Evolutionary conservation across 495 filamentous ascomycete species (phyloP).

Genomic region (Aspergillus olivimuriae): DNA sequence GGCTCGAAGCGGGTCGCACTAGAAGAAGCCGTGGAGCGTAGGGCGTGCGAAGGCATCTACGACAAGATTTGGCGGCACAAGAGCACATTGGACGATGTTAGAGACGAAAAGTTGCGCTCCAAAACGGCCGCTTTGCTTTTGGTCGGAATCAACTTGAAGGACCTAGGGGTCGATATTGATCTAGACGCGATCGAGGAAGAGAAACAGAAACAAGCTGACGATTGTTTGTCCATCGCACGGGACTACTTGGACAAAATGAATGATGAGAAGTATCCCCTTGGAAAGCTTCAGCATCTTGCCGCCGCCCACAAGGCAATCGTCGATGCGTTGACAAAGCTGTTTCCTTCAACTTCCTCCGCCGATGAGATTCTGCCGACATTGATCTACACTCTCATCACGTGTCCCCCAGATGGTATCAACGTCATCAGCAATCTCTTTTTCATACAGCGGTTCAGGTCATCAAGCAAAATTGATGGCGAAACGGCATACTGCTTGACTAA

Average conservation of each 20-base stretch:
- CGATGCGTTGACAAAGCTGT: conserved; percentile 67
- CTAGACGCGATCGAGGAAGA: conserved; percentile 43
- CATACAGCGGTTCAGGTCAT: conserved; percentile 86
- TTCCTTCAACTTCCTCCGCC: conserved; percentile 85
- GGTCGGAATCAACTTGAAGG: conserved; percentile 80
- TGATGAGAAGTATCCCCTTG: conserved; percentile 76
- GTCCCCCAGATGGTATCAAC: conserved; percentile 77
- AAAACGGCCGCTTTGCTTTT: conserved; percentile 87
- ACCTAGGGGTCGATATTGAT: conserved; percentile 75
- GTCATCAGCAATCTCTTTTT: conserved; percentile 91
- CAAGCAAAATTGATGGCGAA: conserved; percentile 82
- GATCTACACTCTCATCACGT: conserved; percentile 91
- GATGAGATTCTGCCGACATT: conserved; percentile 95
- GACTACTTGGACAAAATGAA: conserved; percentile 77
- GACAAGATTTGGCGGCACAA: conserved; percentile 83
- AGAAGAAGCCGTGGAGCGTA: conserved; percentile 88
- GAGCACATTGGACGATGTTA: conserved; percentile 86
- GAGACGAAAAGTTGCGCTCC: conserved; percentile 91
- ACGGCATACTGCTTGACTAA: conserved; percentile 95
- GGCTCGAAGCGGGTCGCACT: conserved; percentile 68
- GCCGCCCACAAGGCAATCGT: conserved; percentile 90
- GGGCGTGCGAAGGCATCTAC: conserved; percentile 83
- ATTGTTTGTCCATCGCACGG: conserved; percentile 66
- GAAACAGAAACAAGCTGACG: conserved; percentile 64
- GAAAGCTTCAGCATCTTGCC: conserved; percentile 86